Conservation (phyloP, 495 filamentous ascomycete genomes). For the Daldinia childiae region DNA sequence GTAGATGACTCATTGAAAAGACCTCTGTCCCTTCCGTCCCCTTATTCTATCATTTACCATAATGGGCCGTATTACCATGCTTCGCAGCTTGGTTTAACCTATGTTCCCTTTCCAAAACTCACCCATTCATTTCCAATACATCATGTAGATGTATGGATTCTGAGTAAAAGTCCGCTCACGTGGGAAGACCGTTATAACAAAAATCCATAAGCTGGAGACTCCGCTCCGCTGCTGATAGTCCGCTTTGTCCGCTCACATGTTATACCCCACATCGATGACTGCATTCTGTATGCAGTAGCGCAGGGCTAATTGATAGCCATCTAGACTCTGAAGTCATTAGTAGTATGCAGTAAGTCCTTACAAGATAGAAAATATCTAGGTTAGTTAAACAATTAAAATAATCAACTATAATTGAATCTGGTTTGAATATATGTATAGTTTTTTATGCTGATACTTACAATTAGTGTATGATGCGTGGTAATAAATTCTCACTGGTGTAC, state of each 20-base stretch:
- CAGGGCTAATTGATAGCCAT: not conserved
- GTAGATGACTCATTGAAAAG: not conserved
- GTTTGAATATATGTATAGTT: too few species aligned
- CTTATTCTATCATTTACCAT: not conserved
- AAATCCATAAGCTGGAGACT: not conserved
- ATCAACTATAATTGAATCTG: too few species aligned
- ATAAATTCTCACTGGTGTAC: too few species aligned
- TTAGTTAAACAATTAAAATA: too few species aligned
- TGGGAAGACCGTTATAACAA: not conserved
- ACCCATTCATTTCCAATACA: not conserved
- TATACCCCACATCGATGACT: constrained; percentile 22
- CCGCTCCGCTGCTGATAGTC: constrained; percentile 12
- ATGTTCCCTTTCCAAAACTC: not conserved
- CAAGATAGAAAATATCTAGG: too few species aligned
- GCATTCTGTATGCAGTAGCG: constrained; percentile 10
- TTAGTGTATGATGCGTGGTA: too few species aligned
- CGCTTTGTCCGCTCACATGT: constrained; percentile 27
- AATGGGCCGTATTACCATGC: not conserved
- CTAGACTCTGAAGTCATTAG: not conserved
- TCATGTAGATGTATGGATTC: not conserved
- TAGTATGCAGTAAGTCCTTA: too few species aligned
- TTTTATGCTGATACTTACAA: too few species aligned
- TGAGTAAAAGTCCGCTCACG: constrained; percentile 31
- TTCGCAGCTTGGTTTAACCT: not conserved
- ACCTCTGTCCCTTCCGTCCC: not conserved